A percentile compares a stretch with the other conserved stretches of the same genome.
These are phyloP conservation scores for Didymella glomerata DNA, from an alignment of 2,329 filamentous ascomycete species.

Conservation along the genomic window DNA sequence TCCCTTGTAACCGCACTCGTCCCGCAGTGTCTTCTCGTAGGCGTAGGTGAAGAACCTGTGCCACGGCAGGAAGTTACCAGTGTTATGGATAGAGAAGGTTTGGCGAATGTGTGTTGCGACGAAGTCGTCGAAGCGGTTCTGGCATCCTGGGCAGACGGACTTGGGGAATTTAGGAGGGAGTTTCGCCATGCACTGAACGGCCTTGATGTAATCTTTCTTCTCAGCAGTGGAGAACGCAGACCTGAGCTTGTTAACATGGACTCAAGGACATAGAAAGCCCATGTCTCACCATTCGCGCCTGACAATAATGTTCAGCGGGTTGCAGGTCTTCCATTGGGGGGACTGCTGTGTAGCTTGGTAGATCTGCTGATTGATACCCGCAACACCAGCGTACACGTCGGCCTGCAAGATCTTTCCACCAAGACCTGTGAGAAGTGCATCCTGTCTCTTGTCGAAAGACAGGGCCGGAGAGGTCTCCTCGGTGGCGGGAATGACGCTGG, in stretches of 20 bases:
- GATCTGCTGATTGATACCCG: constrained; percentile 38
- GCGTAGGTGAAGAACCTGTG: constrained; percentile 42
- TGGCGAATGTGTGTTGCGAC: constrained; percentile 44
- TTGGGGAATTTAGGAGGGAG: constrained; percentile 35
- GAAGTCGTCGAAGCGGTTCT: constrained; percentile 45
- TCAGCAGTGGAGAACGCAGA: constrained; percentile 36
- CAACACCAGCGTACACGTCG: constrained; percentile 36
- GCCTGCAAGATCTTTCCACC: constrained; percentile 31
- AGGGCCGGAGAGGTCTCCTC: neutral
- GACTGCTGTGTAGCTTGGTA: constrained; percentile 35
- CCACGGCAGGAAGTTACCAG: constrained; percentile 42
- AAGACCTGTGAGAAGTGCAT: constrained; percentile 8
- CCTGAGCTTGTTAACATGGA: constrained; percentile 26
- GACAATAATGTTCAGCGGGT: constrained; percentile 50
- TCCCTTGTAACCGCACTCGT: constrained; percentile 44
- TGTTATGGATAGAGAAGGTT: constrained; percentile 40
- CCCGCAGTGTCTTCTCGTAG: constrained; percentile 40
- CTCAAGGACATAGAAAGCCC: neutral
- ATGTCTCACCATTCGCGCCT: constrained; percentile 46
- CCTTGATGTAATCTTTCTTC: constrained; percentile 43
- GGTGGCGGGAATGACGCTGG: neutral
- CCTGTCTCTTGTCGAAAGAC: neutral
- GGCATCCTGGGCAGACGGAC: constrained; percentile 38
- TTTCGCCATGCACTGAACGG: constrained; percentile 44
- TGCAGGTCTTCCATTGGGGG: constrained; percentile 45